Evolutionary conservation across 352 stramenopile species (phyloP).

Genomic region (Phytopythium kandeliae): DNA sequence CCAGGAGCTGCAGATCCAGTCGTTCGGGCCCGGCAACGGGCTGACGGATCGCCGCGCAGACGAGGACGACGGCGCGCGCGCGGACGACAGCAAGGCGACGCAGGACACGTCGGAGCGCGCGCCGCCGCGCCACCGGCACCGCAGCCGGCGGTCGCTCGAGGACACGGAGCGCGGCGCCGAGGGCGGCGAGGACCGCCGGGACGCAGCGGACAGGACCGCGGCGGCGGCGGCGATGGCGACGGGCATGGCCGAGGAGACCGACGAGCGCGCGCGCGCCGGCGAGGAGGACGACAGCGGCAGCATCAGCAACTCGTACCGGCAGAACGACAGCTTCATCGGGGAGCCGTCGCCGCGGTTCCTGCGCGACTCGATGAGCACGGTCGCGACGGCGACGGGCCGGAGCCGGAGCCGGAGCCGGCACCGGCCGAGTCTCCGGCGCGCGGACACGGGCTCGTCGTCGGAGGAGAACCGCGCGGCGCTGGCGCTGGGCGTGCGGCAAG

Average conservation of each 20-base stretch:
- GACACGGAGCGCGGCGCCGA: constrained; percentile 3
- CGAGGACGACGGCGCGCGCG: background rate
- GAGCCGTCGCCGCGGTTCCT: constrained; percentile 11
- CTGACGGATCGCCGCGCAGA: constrained; percentile 10
- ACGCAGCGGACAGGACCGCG: too few relatives aligned
- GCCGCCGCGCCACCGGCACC: background rate
- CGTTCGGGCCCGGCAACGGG: constrained; percentile 11
- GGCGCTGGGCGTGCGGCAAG: too few relatives aligned
- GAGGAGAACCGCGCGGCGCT: background rate
- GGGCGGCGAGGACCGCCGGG: background rate
- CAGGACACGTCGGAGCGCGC: background rate
- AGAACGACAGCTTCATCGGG: constrained; percentile 13
- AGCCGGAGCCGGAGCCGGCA: background rate
- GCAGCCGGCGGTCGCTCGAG: background rate
- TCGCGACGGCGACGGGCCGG: background rate
- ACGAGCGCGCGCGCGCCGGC: background rate
- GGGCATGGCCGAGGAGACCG: too few relatives aligned
- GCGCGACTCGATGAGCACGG: constrained; percentile 19
- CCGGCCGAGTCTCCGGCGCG: background rate
- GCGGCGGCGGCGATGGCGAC: too few relatives aligned
- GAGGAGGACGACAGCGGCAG: constrained; percentile 13
- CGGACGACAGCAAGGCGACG: background rate
- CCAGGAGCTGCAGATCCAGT: constrained; percentile 47
- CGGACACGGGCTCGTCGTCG: background rate
- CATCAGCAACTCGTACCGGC: constrained; percentile 13